These are phyloP conservation scores for Diddensiella transvaalensis DNA, from an alignment of 805 yeast species.

Conservation along the genomic window DNA sequence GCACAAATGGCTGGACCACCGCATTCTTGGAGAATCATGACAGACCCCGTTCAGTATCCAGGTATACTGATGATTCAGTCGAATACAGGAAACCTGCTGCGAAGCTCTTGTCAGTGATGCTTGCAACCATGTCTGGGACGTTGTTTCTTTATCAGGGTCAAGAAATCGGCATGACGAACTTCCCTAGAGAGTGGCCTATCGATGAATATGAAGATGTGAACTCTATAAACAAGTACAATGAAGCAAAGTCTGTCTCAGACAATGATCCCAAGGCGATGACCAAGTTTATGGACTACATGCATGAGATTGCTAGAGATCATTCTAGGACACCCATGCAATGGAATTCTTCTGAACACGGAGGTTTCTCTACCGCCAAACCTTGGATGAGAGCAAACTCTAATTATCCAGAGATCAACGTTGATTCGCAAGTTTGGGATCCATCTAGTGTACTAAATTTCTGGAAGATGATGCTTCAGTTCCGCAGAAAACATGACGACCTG, in stretches of 20 bases:
- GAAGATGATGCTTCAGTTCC: constrained; percentile 40
- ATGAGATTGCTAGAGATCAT: constrained; percentile 45
- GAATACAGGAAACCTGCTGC: constrained; percentile 39
- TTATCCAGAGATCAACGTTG: constrained; percentile 47
- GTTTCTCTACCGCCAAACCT: constrained; percentile 46
- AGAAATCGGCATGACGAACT: constrained; percentile 54
- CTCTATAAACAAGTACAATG: constrained; percentile 27
- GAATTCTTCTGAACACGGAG: constrained; percentile 43
- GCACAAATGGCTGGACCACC: constrained; percentile 47
- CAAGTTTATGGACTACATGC: constrained; percentile 15
- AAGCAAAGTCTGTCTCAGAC: neutral
- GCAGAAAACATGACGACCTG: constrained; percentile 43
- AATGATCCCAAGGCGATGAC: constrained; percentile 10
- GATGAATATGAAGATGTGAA: constrained; percentile 50
- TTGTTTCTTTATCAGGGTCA: constrained; percentile 58
- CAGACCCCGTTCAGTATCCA: constrained; percentile 49
- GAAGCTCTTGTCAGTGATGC: constrained; percentile 47
- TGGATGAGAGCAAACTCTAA: constrained; percentile 53
- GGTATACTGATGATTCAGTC: constrained; percentile 42
- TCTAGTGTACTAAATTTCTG: constrained; percentile 46
- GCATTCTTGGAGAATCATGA: constrained; percentile 57
- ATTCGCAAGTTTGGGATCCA: constrained; percentile 43
- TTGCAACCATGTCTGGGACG: constrained; percentile 49
- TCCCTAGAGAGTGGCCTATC: constrained; percentile 41
- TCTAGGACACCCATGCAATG: constrained; percentile 58